phyloP scores from a whole-genome alignment of 139 green algal species.

The Chlamydomonas schloesseri region DNA sequence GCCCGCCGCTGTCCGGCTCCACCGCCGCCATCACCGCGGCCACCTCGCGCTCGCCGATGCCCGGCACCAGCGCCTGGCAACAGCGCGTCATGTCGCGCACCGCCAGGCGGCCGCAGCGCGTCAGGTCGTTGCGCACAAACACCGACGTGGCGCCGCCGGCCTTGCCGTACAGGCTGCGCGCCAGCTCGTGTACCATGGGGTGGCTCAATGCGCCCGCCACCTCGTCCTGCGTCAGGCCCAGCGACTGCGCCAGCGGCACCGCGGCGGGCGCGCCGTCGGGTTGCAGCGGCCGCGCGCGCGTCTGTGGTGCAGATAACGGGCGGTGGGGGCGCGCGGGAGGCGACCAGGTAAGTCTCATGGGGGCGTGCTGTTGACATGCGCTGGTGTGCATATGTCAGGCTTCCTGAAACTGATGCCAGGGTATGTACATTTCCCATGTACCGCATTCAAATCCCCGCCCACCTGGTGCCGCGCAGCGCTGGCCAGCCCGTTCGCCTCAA shows the following conservation, averaged over 20 bases:
- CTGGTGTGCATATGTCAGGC: too few relatives aligned
- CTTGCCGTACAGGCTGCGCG: conserved; percentile 29
- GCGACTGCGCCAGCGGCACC: neutral
- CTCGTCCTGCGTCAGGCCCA: conserved; percentile 14
- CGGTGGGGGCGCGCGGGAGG: too few relatives aligned
- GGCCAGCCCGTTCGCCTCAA: conserved; percentile 16
- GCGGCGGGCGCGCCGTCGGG: neutral
- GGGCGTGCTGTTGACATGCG: too few relatives aligned
- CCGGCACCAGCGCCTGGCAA: conserved; percentile 42
- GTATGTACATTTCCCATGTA: too few relatives aligned
- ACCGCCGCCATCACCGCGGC: conserved; percentile 18
- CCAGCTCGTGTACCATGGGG: conserved; percentile 31
- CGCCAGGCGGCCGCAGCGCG: neutral
- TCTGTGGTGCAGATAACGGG: too few relatives aligned
- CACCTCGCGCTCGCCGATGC: conserved; percentile 32
- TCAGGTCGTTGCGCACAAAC: conserved; percentile 13
- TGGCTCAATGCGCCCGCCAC: neutral
- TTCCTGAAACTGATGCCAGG: too few relatives aligned
- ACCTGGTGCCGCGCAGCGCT: neutral
- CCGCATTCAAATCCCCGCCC: too few relatives aligned
- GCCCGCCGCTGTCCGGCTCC: neutral
- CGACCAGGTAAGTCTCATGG: too few relatives aligned
- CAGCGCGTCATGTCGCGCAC: conserved; percentile 13
- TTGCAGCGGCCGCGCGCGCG: neutral
- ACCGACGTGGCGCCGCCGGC: neutral